phyloP scores from a whole-genome alignment of 495 filamentous ascomycete species.

The Pseudoneurospora amorphoporcata region DNA sequence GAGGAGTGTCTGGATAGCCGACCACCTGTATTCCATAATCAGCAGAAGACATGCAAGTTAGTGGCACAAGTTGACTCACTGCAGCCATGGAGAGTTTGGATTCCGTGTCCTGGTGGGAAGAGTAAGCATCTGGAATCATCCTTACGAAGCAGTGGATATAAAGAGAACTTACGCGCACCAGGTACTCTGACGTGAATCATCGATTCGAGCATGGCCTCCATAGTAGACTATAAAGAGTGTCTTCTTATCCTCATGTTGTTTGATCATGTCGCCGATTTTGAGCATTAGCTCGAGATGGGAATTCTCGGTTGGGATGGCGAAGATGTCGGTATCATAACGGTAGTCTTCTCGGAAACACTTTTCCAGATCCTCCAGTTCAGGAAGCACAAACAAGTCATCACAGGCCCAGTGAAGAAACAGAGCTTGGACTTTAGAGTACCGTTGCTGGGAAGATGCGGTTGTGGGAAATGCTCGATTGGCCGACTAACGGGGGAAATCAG shows the following conservation, averaged over 20 bases:
- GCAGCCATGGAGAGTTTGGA: constrained; percentile 33
- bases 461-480: constrained; percentile 42
- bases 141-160: not conserved
- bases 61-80: constrained; percentile 11
- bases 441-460: constrained; percentile 25
- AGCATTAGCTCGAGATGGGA: constrained; percentile 40
- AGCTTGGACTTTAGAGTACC: constrained; percentile 42
- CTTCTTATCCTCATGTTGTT: constrained; percentile 37
- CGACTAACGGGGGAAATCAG: constrained; percentile 23
- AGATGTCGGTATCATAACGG: constrained; percentile 37
- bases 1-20: constrained; percentile 42
- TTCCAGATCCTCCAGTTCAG: constrained; percentile 40
- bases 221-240: constrained; percentile 45
- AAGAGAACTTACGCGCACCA: constrained; percentile 39
- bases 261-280: constrained; percentile 38
- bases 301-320: constrained; percentile 40
- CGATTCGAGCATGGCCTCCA: constrained; percentile 43
- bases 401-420: constrained; percentile 46
- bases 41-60: not conserved
- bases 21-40: constrained; percentile 28
- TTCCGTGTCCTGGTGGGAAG: constrained; percentile 19
- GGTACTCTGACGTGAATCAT: constrained; percentile 40
- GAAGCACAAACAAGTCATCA: constrained; percentile 43
- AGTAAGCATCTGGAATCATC: not conserved
- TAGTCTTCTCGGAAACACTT: constrained; percentile 39